Conservation (phyloP, 2,329 filamentous ascomycete species). For the Fusarium caatingaense region DNA sequence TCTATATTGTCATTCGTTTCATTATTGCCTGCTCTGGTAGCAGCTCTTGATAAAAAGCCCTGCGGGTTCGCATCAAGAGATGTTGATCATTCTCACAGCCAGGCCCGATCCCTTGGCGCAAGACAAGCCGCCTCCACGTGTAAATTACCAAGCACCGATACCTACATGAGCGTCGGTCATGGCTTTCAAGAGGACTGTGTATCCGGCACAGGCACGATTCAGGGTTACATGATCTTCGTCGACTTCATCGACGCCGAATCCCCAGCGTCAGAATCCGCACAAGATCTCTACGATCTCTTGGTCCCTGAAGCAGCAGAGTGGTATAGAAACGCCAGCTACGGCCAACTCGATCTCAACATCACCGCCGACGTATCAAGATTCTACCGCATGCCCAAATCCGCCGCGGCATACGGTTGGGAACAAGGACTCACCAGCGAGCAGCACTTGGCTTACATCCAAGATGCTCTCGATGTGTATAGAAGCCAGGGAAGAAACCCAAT, state of each 20-base stretch:
- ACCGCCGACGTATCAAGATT: slow-evolving; percentile 39
- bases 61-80: background rate
- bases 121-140: background rate
- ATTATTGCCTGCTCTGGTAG: background rate
- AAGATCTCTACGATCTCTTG: slow-evolving; percentile 35
- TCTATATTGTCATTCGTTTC: background rate
- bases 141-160: background rate
- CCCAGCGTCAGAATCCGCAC: slow-evolving; percentile 34
- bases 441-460: slow-evolving; percentile 24
- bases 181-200: slow-evolving; percentile 43
- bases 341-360: slow-evolving; percentile 38
- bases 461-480: slow-evolving; percentile 30
- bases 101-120: too few species aligned
- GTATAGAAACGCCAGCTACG: slow-evolving; percentile 45
- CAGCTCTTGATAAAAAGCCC: background rate
- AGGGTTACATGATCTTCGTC: slow-evolving; percentile 53
- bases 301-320: slow-evolving; percentile 27
- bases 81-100: rapidly evolving
- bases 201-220: slow-evolving; percentile 47
- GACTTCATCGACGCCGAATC: slow-evolving; percentile 49
- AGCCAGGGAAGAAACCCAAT: background rate
- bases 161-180: background rate
- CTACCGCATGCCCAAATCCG: slow-evolving; percentile 44
- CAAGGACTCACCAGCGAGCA: slow-evolving; percentile 1
- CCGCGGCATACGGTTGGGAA: slow-evolving; percentile 43